A percentile compares a stretch with the other conserved stretches of the same genome.
Conservation (phyloP, 1,284 basidiomycete genomes). For the Ganoderma boninense region DNA sequence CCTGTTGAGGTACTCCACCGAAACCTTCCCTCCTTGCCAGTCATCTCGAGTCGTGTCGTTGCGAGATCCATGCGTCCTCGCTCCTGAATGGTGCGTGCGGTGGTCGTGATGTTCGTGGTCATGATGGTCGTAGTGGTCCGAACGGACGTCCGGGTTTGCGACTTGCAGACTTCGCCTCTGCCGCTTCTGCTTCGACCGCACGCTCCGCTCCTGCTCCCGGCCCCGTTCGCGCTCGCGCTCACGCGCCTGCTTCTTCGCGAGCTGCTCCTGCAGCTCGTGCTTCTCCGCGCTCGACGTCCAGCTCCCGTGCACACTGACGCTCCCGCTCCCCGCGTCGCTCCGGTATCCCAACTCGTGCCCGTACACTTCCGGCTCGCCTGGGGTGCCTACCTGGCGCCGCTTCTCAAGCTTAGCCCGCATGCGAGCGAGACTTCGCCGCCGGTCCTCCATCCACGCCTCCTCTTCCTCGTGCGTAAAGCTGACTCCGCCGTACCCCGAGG, state of each 20-base stretch:
- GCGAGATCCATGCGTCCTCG: constrained; percentile 18
- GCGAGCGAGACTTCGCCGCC: constrained; percentile 35
- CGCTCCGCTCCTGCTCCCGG: constrained; percentile 14
- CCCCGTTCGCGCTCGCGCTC: constrained; percentile 17
- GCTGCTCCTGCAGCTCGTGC: constrained; percentile 11
- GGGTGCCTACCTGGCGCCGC: constrained; percentile 26
- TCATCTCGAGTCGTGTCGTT: constrained; percentile 11
- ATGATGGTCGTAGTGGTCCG: constrained; percentile 19
- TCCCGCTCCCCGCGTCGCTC: constrained; percentile 33
- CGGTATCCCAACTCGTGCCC: constrained; percentile 33
- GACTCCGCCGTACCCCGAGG: constrained; percentile 18
- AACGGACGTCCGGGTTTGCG: constrained; percentile 26
- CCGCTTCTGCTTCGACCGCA: constrained; percentile 9
- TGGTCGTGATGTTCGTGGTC: constrained; percentile 16
- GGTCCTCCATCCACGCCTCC: constrained; percentile 39
- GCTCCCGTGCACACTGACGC: constrained; percentile 30
- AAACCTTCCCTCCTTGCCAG: constrained; percentile 18
- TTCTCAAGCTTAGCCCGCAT: constrained; percentile 38
- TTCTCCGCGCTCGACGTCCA: constrained; percentile 33
- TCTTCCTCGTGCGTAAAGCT: constrained; percentile 33
- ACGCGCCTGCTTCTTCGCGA: constrained; percentile 1
- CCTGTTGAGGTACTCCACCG: constrained; percentile 21
- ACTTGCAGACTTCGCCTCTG: constrained; percentile 22
- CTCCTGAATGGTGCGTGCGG: constrained; percentile 15
- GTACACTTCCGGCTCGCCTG: constrained; percentile 17